These are phyloP conservation scores for Sclerotinia spermophila DNA, from an alignment of 2,329 filamentous ascomycete species.

Conservation along the genomic window DNA sequence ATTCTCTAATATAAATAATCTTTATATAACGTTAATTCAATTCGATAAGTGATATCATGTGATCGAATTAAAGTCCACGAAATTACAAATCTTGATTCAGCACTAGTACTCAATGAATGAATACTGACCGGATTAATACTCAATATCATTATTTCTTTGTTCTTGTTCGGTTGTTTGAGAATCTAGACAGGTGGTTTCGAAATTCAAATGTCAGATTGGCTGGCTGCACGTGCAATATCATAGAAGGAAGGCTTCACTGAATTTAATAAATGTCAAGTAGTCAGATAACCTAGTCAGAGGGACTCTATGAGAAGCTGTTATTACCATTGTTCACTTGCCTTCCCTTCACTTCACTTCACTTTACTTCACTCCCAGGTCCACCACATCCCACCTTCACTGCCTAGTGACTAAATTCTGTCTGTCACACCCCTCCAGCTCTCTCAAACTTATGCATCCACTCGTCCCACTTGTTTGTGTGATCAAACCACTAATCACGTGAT, in stretches of 20 bases:
- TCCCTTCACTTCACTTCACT: background rate
- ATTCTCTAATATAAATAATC: too few species aligned
- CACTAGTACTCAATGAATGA: fast-evolving
- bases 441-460: background rate
- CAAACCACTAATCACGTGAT: background rate
- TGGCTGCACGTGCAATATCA: background rate
- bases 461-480: too few species aligned
- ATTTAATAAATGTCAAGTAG: background rate
- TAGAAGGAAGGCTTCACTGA: background rate
- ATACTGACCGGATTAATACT: background rate
- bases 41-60: too few species aligned
- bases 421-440: background rate
- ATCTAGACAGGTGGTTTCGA: background rate
- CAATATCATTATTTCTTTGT: background rate
- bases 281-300: too few species aligned
- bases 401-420: background rate
- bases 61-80: background rate
- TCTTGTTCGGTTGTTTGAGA: background rate
- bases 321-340: background rate
- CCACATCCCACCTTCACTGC: background rate
- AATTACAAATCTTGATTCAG: background rate
- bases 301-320: background rate
- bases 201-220: background rate
- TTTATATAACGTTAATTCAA: too few species aligned
- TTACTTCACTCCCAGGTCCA: background rate